Evolutionary conservation across 805 yeast species (phyloP), one percentile per base, ranked within the genome.

Genomic region (Suhomyces sp.): DNA sequence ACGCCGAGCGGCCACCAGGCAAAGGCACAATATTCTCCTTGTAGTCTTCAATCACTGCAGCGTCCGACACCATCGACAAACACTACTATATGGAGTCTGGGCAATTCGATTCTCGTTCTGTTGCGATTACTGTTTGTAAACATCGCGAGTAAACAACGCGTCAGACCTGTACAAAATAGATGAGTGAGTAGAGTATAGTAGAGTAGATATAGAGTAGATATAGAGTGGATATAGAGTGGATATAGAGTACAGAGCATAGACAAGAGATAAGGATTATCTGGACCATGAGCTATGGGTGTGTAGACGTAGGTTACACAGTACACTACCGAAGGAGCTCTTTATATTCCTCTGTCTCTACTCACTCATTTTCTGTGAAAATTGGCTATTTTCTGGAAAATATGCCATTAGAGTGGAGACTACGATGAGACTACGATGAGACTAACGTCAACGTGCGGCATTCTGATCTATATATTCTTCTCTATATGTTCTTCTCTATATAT

Each of bases 21-120:
- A 83, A 62, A 0, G 93, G 90, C 60, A 76, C 76, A 5, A 91
- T 84, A 62, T 89, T 89, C 66, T 89, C 96, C 68, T 91, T 91
- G 52, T 87, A 86, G 17, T 59, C 63, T 53, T 74, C 78, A 41
- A 74, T 50, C 19, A 63, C 46, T 29, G 47, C 35, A 12, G 44
- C 47, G 13, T 48, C 51, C n/a, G 23, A 8, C 10, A 38, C 6
- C 9, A 33, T 13, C 3, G n/a, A 13, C 17, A 33, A 27, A 33
- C 36, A n/a, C 36, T n/a, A 29, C 33, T 12, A 12, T 10, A 29
- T 4, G 13, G 5, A 27, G 31, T 10, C 31, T 27, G 4, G 31
- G 9, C 31, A 29, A 2, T 29, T 29, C 31, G 10, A 10, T 29
- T 29, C 13, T 27, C 31, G 3, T 8, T 26, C 29, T 27, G 4